phyloP scores from a whole-genome alignment of 2,329 filamentous ascomycete genomes.

The Phaeosphaeria sp. region DNA sequence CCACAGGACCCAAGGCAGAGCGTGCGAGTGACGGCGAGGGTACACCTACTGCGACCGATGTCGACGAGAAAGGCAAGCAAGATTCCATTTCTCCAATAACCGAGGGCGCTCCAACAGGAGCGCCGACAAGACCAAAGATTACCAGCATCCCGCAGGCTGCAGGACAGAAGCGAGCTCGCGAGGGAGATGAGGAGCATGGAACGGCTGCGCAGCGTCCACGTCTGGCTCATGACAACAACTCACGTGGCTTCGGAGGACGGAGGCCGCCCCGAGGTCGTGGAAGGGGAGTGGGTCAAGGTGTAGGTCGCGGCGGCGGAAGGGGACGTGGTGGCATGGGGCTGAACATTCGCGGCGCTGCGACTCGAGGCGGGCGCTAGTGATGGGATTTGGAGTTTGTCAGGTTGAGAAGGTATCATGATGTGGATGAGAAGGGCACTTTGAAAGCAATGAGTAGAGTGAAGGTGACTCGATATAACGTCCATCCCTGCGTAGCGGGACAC shows the following conservation, averaged over 20 bases:
- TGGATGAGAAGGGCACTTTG: too few relatives aligned
- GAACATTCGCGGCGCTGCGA: background rate
- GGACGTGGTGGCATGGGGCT: background rate
- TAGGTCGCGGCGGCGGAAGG: background rate
- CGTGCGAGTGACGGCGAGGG: background rate
- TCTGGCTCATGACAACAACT: background rate
- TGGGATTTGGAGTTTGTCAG: background rate
- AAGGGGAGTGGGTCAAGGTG: background rate
- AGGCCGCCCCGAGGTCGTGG: background rate
- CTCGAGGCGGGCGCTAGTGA: background rate
- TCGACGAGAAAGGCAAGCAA: background rate
- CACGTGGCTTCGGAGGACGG: background rate
- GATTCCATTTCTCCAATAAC: background rate
- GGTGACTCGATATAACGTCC: too few relatives aligned
- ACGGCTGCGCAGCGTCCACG: background rate
- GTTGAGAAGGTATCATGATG: background rate
- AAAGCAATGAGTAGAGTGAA: too few relatives aligned
- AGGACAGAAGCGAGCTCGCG: background rate
- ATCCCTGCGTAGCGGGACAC: background rate
- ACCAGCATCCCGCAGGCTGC: background rate
- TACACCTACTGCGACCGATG: background rate
- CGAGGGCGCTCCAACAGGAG: background rate
- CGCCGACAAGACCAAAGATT: background rate
- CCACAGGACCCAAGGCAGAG: background rate
- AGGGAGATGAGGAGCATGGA: background rate